Percentiles rank a stretch among this genome's conserved stretches.
Evolutionary conservation across 108 stramenopile genomes (phyloP).

Genomic region (Fragilariopsis cylindrus): DNA sequence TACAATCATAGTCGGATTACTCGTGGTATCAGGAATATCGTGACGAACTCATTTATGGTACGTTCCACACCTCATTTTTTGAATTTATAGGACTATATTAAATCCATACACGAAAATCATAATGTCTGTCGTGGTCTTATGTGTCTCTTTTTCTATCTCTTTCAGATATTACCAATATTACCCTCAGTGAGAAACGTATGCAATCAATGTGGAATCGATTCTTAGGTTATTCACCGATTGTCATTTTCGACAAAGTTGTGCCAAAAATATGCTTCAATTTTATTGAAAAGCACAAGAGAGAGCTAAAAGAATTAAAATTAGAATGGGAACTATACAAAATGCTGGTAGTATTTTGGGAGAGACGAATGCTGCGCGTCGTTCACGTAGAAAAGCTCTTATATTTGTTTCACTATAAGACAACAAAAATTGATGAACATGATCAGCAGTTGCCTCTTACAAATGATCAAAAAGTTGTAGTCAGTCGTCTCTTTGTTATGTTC

Average conservation of each 20-base stretch:
- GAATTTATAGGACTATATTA: too few relatives aligned
- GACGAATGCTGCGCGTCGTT: background rate
- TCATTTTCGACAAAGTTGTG: background rate
- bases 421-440: too few relatives aligned
- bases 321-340: conserved; percentile 10
- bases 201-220: background rate
- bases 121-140: too few relatives aligned
- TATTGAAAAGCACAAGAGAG: background rate
- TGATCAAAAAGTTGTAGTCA: background rate
- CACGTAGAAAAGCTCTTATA: background rate
- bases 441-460: background rate
- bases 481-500: conserved; percentile 2
- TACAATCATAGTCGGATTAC: background rate
- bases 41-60: background rate
- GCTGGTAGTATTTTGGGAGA: background rate
- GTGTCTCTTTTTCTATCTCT: too few relatives aligned
- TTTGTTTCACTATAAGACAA: background rate
- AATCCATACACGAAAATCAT: too few relatives aligned
- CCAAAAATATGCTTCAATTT: background rate
- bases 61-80: too few relatives aligned
- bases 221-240: background rate
- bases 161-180: background rate
- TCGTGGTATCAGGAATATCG: conserved; percentile 14
- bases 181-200: background rate
- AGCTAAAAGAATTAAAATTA: background rate